These are phyloP conservation scores for Heimioporus sp. DNA, from an alignment of 768 basidiomycete genomes.

Conservation along the genomic window DNA sequence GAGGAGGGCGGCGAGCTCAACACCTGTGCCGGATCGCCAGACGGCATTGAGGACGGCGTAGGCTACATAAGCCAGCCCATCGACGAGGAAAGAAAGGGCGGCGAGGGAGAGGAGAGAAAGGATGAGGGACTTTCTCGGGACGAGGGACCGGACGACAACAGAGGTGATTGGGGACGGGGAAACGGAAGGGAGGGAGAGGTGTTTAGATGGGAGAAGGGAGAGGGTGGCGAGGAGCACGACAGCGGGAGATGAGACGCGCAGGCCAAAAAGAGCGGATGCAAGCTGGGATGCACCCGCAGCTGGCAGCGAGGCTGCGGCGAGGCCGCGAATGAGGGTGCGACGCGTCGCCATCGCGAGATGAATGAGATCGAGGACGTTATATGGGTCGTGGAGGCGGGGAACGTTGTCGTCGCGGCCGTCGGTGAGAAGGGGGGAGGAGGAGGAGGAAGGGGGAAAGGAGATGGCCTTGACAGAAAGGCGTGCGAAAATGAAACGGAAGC, in stretches of 20 bases:
- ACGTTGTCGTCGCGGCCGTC: slow-evolving; percentile 28
- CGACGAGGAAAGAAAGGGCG: slow-evolving; percentile 72
- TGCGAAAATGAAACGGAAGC: slow-evolving; percentile 26
- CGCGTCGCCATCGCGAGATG: slow-evolving; percentile 22
- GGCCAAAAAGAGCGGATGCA: slow-evolving; percentile 45
- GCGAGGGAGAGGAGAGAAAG: slow-evolving; percentile 65
- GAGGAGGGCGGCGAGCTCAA: slow-evolving; percentile 64
- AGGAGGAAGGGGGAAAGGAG: slow-evolving; percentile 15
- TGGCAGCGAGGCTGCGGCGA: slow-evolving; percentile 23
- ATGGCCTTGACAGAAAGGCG: slow-evolving; percentile 26
- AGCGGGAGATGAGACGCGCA: slow-evolving; percentile 68
- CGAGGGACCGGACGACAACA: slow-evolving; percentile 68
- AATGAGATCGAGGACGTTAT: neutral
- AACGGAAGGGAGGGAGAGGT: slow-evolving; percentile 39
- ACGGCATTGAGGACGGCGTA: slow-evolving; percentile 60
- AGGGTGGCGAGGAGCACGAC: slow-evolving; percentile 60
- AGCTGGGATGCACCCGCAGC: slow-evolving; percentile 20
- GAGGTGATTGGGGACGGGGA: slow-evolving; percentile 74
- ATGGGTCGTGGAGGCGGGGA: neutral
- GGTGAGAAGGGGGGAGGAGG: slow-evolving; percentile 2
- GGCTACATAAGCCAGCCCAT: slow-evolving; percentile 71
- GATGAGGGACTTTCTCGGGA: slow-evolving; percentile 77
- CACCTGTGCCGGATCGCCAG: slow-evolving; percentile 64
- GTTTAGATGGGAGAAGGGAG: slow-evolving; percentile 54
- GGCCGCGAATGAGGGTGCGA: slow-evolving; percentile 16